Evolutionary conservation across 805 yeast genomes (phyloP).

Genomic region (Zygosaccharomyces bisporus): DNA sequence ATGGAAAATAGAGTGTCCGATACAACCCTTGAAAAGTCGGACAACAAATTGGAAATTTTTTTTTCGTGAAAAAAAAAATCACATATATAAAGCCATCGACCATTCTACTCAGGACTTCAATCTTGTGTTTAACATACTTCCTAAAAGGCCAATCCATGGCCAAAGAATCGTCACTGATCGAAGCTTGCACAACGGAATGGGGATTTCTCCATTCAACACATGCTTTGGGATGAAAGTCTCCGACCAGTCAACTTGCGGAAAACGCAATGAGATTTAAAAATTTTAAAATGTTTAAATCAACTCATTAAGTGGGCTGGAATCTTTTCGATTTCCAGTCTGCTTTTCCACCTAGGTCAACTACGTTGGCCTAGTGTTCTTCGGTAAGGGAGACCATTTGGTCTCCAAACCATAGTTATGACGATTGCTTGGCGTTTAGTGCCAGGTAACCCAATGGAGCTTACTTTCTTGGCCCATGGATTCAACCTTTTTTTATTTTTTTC

Average conservation of each 20-base stretch:
- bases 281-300: slow-evolving; percentile 36
- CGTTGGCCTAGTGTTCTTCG: slow-evolving; percentile 42
- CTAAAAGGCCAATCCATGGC: slow-evolving; percentile 50
- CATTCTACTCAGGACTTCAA: too few species aligned
- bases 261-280: slow-evolving; percentile 45
- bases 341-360: slow-evolving; percentile 21
- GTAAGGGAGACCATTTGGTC: slow-evolving; percentile 51
- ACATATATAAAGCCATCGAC: slow-evolving; percentile 9
- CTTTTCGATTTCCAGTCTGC: slow-evolving; percentile 5
- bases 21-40: background rate
- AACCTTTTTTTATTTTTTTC: slow-evolving; percentile 25
- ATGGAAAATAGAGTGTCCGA: background rate
- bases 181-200: slow-evolving; percentile 57
- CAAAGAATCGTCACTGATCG: slow-evolving; percentile 70
- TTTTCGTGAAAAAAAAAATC: slow-evolving; percentile 8
- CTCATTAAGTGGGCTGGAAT: slow-evolving; percentile 31
- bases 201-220: slow-evolving; percentile 17
- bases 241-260: slow-evolving; percentile 69
- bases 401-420: slow-evolving; percentile 76
- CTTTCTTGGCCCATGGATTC: slow-evolving; percentile 64
- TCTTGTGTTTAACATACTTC: slow-evolving; percentile 2
- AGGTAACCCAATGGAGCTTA: slow-evolving; percentile 83
- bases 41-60: background rate
- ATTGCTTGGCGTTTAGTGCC: slow-evolving; percentile 40
- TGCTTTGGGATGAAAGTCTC: slow-evolving; percentile 86